Percentiles rank a stretch among this genome's conserved stretches.
Evolutionary conservation across 2,329 filamentous ascomycete species (phyloP).

Genomic region (Colletotrichum sidae): DNA sequence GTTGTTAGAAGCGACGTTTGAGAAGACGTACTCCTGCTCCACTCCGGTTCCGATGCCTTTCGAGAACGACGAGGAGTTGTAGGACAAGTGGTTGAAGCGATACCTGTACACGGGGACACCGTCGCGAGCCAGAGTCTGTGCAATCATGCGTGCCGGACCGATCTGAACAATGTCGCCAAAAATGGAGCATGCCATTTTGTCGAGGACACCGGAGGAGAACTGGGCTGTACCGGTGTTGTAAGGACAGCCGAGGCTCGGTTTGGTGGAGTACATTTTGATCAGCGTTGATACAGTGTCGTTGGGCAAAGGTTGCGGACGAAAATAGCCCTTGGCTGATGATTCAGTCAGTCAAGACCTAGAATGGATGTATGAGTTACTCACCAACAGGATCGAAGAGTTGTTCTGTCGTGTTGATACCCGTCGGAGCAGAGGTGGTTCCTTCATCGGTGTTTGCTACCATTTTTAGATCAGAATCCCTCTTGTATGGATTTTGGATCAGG

Average conservation of each 20-base stretch:
- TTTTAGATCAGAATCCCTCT: background rate
- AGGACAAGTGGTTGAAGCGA: slow-evolving; percentile 53
- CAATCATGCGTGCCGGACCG: slow-evolving; percentile 57
- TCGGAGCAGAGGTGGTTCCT: slow-evolving; percentile 64
- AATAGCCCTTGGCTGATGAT: slow-evolving; percentile 42
- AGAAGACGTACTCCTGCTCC: slow-evolving; percentile 56
- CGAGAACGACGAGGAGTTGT: slow-evolving; percentile 56
- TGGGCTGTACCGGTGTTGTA: slow-evolving; percentile 1
- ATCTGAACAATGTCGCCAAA: slow-evolving; percentile 3
- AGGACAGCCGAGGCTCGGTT: slow-evolving; percentile 2
- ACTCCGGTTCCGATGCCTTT: slow-evolving; percentile 60
- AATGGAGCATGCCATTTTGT: slow-evolving; percentile 17
- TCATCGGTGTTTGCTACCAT: slow-evolving; percentile 69
- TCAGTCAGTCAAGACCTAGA: slow-evolving; percentile 42
- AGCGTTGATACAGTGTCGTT: slow-evolving; percentile 61
- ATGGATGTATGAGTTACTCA: slow-evolving; percentile 41
- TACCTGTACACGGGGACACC: slow-evolving; percentile 66
- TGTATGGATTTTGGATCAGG: background rate
- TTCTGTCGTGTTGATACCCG: slow-evolving; percentile 64
- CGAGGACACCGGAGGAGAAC: slow-evolving; percentile 3
- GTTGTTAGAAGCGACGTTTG: slow-evolving; percentile 51
- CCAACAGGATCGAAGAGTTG: slow-evolving; percentile 51
- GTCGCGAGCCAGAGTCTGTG: slow-evolving; percentile 64
- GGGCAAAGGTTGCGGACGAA: slow-evolving; percentile 49
- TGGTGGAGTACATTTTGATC: slow-evolving; percentile 5